Evolutionary conservation across 2,329 filamentous ascomycete species (phyloP).

Genomic region (Verticillium isaacii): DNA sequence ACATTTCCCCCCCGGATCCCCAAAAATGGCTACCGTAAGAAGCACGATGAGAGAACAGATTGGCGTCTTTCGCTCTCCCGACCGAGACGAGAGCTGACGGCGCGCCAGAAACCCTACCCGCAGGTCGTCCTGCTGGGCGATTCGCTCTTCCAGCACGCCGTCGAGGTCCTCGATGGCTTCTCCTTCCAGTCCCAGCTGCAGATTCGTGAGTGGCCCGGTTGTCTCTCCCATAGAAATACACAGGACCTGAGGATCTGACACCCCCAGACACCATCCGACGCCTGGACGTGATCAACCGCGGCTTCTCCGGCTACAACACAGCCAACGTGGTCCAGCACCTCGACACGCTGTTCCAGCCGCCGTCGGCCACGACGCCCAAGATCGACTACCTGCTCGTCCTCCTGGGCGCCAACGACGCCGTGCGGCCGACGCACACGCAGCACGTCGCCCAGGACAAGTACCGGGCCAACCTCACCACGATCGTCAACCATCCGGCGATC

Average conservation of each 20-base stretch:
- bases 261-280: slow-evolving; percentile 66
- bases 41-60: not conserved
- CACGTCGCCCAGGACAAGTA: slow-evolving; percentile 75
- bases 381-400: slow-evolving; percentile 71
- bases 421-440: slow-evolving; percentile 62
- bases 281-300: slow-evolving; percentile 83
- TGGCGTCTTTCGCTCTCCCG: too few species aligned
- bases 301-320: slow-evolving; percentile 83
- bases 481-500: slow-evolving; percentile 69
- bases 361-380: slow-evolving; percentile 48
- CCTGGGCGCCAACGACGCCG: slow-evolving; percentile 88
- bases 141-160: slow-evolving; percentile 72
- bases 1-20: not conserved
- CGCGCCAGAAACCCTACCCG: slow-evolving; percentile 41
- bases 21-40: not conserved
- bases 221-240: too few species aligned
- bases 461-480: slow-evolving; percentile 63
- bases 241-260: not conserved
- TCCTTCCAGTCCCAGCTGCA: slow-evolving; percentile 70
- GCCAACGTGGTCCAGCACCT: slow-evolving; percentile 67
- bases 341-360: slow-evolving; percentile 65
- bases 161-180: slow-evolving; percentile 60
- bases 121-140: slow-evolving; percentile 86
- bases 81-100: not conserved
- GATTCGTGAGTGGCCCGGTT: slow-evolving; percentile 44